Conservation (phyloP, 352 stramenopile species). For the Pythium biforme region DNA sequence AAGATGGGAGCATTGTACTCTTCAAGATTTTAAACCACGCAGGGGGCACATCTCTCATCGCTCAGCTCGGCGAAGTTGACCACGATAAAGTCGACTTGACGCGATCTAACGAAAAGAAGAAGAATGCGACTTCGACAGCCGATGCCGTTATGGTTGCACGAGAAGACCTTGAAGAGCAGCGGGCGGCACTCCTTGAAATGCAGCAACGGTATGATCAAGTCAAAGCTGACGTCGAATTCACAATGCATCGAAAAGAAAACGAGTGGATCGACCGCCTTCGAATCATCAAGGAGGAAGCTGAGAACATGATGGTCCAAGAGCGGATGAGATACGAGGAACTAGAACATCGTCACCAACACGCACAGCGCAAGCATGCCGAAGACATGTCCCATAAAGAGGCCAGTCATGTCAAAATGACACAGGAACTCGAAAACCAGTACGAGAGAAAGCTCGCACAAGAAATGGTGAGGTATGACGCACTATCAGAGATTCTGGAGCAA, state of each 20-base stretch:
- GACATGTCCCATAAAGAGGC: constrained; percentile 76
- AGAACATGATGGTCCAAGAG: constrained; percentile 76
- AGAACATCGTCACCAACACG: constrained; percentile 65
- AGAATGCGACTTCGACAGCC: background rate
- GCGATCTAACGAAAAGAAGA: constrained; percentile 34
- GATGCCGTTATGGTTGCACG: constrained; percentile 70
- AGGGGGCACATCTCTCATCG: background rate
- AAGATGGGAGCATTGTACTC: constrained; percentile 63
- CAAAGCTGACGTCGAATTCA: constrained; percentile 82
- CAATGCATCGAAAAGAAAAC: constrained; percentile 82
- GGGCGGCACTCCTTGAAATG: constrained; percentile 47
- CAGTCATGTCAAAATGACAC: constrained; percentile 78
- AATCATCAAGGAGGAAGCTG: constrained; percentile 75
- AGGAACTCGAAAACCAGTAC: constrained; percentile 93
- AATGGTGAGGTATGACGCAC: constrained; percentile 80
- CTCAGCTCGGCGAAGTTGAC: background rate
- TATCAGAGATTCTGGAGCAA: constrained; percentile 87
- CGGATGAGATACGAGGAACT: constrained; percentile 77
- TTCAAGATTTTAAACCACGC: constrained; percentile 42
- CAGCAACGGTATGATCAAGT: constrained; percentile 76
- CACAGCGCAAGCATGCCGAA: constrained; percentile 67
- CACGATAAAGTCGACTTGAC: background rate
- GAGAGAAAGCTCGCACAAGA: constrained; percentile 90
- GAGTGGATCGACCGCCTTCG: constrained; percentile 85
- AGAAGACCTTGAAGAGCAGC: constrained; percentile 78